phyloP scores from a whole-genome alignment of 306 rosid genomes.

The Sicyos edulis region DNA sequence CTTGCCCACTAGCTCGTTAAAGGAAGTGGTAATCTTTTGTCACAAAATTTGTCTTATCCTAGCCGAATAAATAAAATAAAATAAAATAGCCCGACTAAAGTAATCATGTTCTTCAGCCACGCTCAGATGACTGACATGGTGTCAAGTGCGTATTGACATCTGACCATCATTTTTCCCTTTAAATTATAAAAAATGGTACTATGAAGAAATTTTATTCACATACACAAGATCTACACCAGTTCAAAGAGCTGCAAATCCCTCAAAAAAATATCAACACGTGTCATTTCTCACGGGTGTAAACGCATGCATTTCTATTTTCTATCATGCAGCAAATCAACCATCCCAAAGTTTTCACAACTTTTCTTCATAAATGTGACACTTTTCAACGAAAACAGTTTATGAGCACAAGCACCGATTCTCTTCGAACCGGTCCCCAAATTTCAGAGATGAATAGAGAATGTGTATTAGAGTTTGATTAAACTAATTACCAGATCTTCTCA shows the following conservation, averaged over 20 bases:
- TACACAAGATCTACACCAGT: conserved; percentile 9
- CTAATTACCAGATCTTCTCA: conserved; percentile 41
- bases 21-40: too few relatives aligned
- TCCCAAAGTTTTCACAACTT: background rate
- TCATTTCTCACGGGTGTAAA: background rate
- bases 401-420: background rate
- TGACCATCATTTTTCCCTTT: too few relatives aligned
- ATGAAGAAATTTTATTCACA: conserved; percentile 10
- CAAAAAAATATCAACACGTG: background rate
- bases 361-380: background rate
- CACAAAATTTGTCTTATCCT: background rate
- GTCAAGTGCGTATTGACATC: too few relatives aligned
- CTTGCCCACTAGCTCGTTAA: too few relatives aligned
- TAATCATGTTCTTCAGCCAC: too few relatives aligned
- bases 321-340: conserved; percentile 9
- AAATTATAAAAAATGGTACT: background rate
- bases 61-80: background rate
- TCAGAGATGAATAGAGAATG: conserved; percentile 1
- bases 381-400: background rate
- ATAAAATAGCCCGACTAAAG: background rate
- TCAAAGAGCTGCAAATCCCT: conserved; percentile 18
- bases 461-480: background rate
- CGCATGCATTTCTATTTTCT: background rate
- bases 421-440: background rate
- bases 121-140: background rate